These are phyloP conservation scores for Lecanoromycetidae sp. DNA, from an alignment of 2,329 filamentous ascomycete genomes.

Conservation along the genomic window DNA sequence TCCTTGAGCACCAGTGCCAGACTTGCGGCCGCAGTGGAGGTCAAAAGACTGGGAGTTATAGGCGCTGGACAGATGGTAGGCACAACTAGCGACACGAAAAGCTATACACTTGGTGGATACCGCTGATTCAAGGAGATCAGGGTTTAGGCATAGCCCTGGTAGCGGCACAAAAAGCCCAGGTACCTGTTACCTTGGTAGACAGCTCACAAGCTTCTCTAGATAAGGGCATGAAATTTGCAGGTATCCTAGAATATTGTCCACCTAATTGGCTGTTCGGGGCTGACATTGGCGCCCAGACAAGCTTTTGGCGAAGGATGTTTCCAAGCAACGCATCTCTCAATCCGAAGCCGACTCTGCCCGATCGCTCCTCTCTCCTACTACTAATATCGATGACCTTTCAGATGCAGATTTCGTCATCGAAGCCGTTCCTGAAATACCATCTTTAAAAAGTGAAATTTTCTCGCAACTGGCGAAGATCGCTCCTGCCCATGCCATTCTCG, in stretches of 20 bases:
- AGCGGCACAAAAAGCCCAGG: conserved; percentile 67
- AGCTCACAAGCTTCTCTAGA: conserved; percentile 71
- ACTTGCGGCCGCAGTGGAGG: conserved; percentile 51
- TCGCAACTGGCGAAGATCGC: conserved; percentile 67
- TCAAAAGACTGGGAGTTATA: conserved; percentile 81
- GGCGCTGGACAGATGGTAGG: conserved; percentile 92
- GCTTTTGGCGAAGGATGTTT: conserved; percentile 81
- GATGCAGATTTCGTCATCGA: conserved; percentile 96
- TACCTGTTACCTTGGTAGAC: conserved; percentile 80
- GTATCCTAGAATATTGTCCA: conserved; percentile 32
- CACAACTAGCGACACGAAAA: conserved; percentile 10
- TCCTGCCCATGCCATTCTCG: conserved; percentile 74
- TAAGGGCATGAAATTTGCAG: conserved; percentile 81
- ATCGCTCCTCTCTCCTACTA: conserved; percentile 55
- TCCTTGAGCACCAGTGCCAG: conserved; percentile 58
- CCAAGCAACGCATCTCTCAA: conserved; percentile 74
- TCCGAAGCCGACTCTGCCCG: conserved; percentile 65
- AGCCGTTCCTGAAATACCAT: conserved; percentile 83
- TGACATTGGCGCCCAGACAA: conserved; percentile 52
- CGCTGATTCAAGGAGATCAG: conserved; percentile 36
- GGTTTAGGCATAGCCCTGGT: conserved; percentile 93
- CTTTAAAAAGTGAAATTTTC: conserved; percentile 83
- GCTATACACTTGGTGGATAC: not conserved
- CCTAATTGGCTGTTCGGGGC: not conserved
- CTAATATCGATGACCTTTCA: conserved; percentile 62